Evolutionary conservation across 75 land plant species (phyloP), one percentile per base, ranked within the genome.

Genomic region (Isoetes taiwanensis): DNA sequence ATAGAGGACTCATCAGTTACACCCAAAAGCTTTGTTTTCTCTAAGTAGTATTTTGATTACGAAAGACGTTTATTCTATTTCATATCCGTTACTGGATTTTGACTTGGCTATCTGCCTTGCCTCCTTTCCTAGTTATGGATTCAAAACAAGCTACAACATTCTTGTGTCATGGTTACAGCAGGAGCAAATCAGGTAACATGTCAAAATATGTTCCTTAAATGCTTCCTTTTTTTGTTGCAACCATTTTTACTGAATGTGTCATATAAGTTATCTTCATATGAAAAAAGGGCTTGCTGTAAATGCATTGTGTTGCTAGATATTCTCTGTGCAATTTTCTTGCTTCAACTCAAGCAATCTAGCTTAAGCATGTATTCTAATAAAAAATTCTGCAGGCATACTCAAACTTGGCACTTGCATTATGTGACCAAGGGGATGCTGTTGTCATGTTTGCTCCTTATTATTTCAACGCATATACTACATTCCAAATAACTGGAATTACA

Each of bases 171-270:
- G 95, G 98, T 93, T 34, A 93, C 98, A 41, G 94, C 94, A 30
- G 98, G 98, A 38, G 98, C 98, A 41, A 93, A 93, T 65, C 98
- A 93, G 98, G 98, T 93, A 39, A 63, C n/a, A n/a, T n/a, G n/a
- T n/a, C n/a, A n/a, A n/a, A n/a, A n/a, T n/a, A n/a, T n/a, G n/a
- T n/a, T n/a, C n/a, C n/a, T n/a, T n/a, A n/a, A n/a, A n/a, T n/a
- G n/a, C n/a, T n/a, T n/a, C n/a, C n/a, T n/a, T n/a, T n/a, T n/a
- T n/a, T n/a, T n/a, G n/a, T n/a, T n/a, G n/a, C n/a, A n/a, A n/a
- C n/a, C n/a, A n/a, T n/a, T n/a, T n/a, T n/a, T n/a, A n/a, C n/a
- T n/a, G n/a, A n/a, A n/a, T n/a, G n/a, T n/a, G n/a, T n/a, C n/a
- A n/a, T n/a, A n/a, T n/a, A n/a, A n/a, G n/a, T n/a, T n/a, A n/a